phyloP scores from a whole-genome alignment of 176 grass and related monocot genomes.

The Carex cristatella region DNA sequence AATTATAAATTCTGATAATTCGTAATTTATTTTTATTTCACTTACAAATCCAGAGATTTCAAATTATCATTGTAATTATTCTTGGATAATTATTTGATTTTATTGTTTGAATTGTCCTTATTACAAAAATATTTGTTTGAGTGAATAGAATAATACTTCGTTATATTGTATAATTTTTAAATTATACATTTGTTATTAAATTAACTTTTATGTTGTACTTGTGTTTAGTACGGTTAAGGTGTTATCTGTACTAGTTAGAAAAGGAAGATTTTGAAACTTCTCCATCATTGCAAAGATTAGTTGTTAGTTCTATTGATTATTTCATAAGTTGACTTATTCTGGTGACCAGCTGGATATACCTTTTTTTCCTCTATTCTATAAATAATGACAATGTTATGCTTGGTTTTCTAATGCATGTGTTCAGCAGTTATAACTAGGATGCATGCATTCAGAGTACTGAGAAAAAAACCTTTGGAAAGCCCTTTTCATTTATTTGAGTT shows the following conservation, averaged over 20 bases:
- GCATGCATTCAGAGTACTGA: background rate
- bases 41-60: background rate
- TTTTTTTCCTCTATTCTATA: background rate
- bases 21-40: background rate
- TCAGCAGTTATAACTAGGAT: background rate
- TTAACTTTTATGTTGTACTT: background rate
- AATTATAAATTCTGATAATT: background rate
- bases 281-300: background rate
- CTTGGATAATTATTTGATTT: background rate
- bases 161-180: background rate
- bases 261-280: background rate
- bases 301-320: background rate
- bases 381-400: background rate
- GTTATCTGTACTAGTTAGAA: constrained; percentile 2
- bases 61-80: background rate
- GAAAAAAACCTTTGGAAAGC: background rate
- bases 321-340: constrained; percentile 1
- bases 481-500: background rate
- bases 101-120: background rate
- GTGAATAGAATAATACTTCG: background rate
- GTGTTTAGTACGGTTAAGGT: background rate
- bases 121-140: background rate
- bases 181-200: background rate
- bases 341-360: background rate
- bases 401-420: background rate